Conservation (phyloP, 2,329 filamentous ascomycete species). For the Fusarium solani-melongenae region DNA sequence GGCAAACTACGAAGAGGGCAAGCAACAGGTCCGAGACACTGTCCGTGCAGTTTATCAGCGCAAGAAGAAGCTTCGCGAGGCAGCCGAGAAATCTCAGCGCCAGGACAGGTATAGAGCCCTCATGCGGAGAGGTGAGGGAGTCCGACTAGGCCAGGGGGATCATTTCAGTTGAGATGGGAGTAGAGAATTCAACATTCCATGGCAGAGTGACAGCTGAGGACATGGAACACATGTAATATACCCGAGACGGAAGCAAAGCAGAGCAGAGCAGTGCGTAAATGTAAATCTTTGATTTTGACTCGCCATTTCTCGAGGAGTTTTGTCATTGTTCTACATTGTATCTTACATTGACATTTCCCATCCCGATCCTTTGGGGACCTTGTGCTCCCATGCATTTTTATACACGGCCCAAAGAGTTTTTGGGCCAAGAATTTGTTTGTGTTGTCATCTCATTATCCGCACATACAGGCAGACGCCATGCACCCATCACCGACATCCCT, state of each 20-base stretch:
- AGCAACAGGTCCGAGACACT: constrained; percentile 79
- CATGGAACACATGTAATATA: constrained; percentile 29
- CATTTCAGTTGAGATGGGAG: constrained; percentile 64
- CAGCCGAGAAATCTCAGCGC: constrained; percentile 56
- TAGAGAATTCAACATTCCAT: constrained; percentile 4
- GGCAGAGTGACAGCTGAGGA: background rate
- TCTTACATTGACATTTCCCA: constrained; percentile 51
- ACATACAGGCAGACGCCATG: constrained; percentile 33
- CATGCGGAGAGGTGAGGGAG: constrained; percentile 62
- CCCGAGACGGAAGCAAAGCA: constrained; percentile 11
- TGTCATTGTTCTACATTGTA: constrained; percentile 53
- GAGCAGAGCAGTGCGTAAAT: constrained; percentile 14
- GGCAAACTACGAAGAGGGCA: constrained; percentile 88
- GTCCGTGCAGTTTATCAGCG: constrained; percentile 92
- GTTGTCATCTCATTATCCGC: constrained; percentile 45
- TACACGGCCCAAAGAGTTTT: constrained; percentile 43
- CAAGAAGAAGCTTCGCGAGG: constrained; percentile 77
- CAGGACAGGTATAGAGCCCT: constrained; percentile 58
- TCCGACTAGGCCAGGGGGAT: constrained; percentile 70
- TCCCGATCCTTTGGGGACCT: constrained; percentile 33
- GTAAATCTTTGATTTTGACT: constrained; percentile 40
- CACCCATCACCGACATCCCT: constrained; percentile 21
- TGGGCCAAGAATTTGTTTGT: constrained; percentile 35
- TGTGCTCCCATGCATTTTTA: constrained; percentile 45
- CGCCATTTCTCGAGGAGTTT: constrained; percentile 38